Evolutionary conservation across 768 basidiomycete species (phyloP), one percentile per base, ranked within the genome.

Genomic region (Leccinum pellstonianum): DNA sequence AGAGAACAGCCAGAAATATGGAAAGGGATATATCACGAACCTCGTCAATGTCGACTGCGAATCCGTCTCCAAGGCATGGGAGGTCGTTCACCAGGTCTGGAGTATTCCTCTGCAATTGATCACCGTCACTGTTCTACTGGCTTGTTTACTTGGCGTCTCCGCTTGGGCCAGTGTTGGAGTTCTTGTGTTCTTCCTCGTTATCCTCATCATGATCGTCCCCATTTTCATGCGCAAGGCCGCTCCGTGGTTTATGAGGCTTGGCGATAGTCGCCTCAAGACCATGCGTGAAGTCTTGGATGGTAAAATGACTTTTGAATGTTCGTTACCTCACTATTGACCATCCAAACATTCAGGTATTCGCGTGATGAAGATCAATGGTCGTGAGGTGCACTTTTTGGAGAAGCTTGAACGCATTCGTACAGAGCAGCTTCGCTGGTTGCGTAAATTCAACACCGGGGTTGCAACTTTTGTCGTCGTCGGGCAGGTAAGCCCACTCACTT

Each of bases 161-260:
- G 67, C 65, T 17, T 72, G 67, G 71, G 67, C 70, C 33, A 66
- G 71, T 37, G 43, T 72, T n/a, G 70, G 71, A 29, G 67, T 68
- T 25, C 64, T 72, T 21, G 41, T 66, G 1, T 49, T 72, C 19
- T 57, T 51, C 8, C 71, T 72, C 49, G 49, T 72, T 52, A 19
- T 68, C 43, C 62, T 72, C 52, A 63, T 72, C 10, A 70, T 70
- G 67, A 67, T 72, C 15, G 69, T 72, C n/a, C 70, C 70, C 3
- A 46, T 70, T 41, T 72, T 72, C 60, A 72, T 72, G 70, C 69
- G 69, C 57, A 72, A 64, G 49, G 71, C 70, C 19, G 69, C 67
- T 43, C 70, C 70, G 14, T 52, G 57, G 58, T 72, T 72, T 56
- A 62, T 72, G 66, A 62, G 58, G 38, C 59, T 70, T 10, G 71